Evolutionary conservation across 768 basidiomycete species (phyloP).

Genomic region (Hypholoma fasciculare): DNA sequence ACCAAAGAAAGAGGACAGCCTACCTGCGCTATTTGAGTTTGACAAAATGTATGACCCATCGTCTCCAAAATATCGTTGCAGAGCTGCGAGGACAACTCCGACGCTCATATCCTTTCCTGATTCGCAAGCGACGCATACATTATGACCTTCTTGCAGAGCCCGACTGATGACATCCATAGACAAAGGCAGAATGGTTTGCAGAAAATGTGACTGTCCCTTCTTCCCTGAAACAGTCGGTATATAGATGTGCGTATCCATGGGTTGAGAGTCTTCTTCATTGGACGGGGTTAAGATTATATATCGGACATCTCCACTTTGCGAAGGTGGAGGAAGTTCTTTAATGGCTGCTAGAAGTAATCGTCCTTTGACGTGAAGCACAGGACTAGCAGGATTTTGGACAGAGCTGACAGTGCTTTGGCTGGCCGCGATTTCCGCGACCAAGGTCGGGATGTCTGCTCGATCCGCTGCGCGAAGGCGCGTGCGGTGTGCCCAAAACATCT

Average conservation of each 20-base stretch:
- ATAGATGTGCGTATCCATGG: constrained; percentile 1
- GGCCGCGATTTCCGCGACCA: constrained; percentile 37
- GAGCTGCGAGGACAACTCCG: constrained; percentile 59
- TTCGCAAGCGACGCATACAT: constrained; percentile 53
- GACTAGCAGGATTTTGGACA: constrained; percentile 18
- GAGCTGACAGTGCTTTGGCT: not conserved
- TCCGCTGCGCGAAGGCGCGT: constrained; percentile 44
- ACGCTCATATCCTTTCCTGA: constrained; percentile 63
- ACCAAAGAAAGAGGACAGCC: not conserved
- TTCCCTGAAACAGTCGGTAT: constrained; percentile 39
- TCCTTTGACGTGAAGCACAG: constrained; percentile 37
- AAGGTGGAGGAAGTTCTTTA: constrained; percentile 21
- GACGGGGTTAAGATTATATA: constrained; percentile 14
- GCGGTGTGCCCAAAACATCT: constrained; percentile 66
- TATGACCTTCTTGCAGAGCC: constrained; percentile 33
- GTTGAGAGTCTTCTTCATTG: not conserved
- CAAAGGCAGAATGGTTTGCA: constrained; percentile 40
- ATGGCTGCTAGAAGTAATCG: constrained; percentile 40
- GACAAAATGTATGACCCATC: constrained; percentile 34
- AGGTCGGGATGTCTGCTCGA: constrained; percentile 48
- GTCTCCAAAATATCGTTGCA: constrained; percentile 61
- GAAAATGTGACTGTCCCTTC: constrained; percentile 50
- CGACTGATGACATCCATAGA: constrained; percentile 45
- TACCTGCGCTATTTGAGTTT: not conserved
- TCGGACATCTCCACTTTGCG: constrained; percentile 9